Evolutionary conservation across 2,329 filamentous ascomycete species (phyloP), one percentile per base, ranked within the genome.

Genomic region (Tolypocladium inflatum): DNA sequence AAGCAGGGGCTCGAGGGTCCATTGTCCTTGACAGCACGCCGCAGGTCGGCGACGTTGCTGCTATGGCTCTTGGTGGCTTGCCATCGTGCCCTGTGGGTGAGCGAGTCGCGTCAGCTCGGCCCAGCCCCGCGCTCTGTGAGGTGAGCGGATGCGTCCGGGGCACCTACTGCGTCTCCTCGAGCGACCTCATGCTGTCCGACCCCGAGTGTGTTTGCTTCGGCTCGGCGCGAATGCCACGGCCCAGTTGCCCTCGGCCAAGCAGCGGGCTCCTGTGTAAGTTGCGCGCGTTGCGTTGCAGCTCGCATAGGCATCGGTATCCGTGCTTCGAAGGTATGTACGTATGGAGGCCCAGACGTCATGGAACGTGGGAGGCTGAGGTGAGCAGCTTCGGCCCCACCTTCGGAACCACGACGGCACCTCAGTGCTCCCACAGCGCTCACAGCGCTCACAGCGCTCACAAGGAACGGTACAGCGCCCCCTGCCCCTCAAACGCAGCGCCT

Each of bases 1-100:
- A 85, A 75, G 69, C 88, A 91, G 54, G 87, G 84, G 66, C 81
- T 88, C 13, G 72, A 71, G 19, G 80, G 71, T 21, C 81, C 81
- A 65, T 85, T 80, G 62, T 80, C 74, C 70, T 80, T 83, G 56
- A 90, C 80, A n/a, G 84, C 83, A 62, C 78, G 78, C 71, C 82
- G 85, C 57, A 91, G 76, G 60, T 85, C 80, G n/a, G 75, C 73
- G 59, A 88, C 74, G 65, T 78, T 82, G 57, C 78, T 75, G 64
- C 80, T 79, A 66, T 84, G 76, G 64, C 74, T 76, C 67, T 84
- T 80, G 42, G 87, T 85, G 65, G 80, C 76, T 66, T 82, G 76
- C 89, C 88, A 91, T 81, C 85, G 81, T 70, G 77, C 75, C 69
- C 88, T 90, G 65, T 38, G 56, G 19, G 11, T 4, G 39, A 23